Evolutionary conservation across 768 basidiomycete species (phyloP).

Genomic region (Phlebiopsis gigantea): DNA sequence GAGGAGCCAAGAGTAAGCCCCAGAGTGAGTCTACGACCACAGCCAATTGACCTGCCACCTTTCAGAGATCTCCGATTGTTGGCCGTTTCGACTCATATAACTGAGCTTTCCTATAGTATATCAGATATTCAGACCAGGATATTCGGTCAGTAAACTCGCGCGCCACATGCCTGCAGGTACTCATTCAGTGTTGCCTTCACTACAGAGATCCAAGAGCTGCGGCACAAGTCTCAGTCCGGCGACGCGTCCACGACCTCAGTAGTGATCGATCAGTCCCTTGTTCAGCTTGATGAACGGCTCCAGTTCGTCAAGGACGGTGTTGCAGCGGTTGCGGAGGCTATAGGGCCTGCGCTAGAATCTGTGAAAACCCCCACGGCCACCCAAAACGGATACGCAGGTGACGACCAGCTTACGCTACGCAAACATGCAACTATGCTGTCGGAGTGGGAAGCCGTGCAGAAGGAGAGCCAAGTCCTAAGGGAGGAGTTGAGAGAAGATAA

Average conservation of each 20-base stretch:
- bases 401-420: constrained; percentile 50
- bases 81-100: constrained; percentile 80
- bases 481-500: constrained; percentile 97
- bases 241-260: constrained; percentile 55
- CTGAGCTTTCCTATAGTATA: constrained; percentile 80
- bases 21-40: constrained; percentile 20
- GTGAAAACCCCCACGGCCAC: constrained; percentile 44
- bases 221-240: constrained; percentile 73
- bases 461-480: constrained; percentile 72
- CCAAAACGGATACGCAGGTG: constrained; percentile 24
- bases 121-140: constrained; percentile 90
- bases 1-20: constrained; percentile 65
- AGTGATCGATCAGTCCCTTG: constrained; percentile 77
- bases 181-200: background rate
- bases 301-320: constrained; percentile 70
- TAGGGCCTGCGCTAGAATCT: constrained; percentile 53
- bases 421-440: constrained; percentile 68
- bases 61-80: constrained; percentile 68
- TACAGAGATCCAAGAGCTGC: constrained; percentile 86
- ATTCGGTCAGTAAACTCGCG: constrained; percentile 52
- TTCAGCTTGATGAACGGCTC: constrained; percentile 73
- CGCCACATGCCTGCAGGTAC: background rate
- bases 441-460: constrained; percentile 81
- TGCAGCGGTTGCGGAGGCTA: constrained; percentile 57
- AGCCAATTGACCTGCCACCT: constrained; percentile 11